These are phyloP conservation scores for Berkeleyomyces basicola DNA, from an alignment of 2,329 filamentous ascomycete species.

Conservation along the genomic window DNA sequence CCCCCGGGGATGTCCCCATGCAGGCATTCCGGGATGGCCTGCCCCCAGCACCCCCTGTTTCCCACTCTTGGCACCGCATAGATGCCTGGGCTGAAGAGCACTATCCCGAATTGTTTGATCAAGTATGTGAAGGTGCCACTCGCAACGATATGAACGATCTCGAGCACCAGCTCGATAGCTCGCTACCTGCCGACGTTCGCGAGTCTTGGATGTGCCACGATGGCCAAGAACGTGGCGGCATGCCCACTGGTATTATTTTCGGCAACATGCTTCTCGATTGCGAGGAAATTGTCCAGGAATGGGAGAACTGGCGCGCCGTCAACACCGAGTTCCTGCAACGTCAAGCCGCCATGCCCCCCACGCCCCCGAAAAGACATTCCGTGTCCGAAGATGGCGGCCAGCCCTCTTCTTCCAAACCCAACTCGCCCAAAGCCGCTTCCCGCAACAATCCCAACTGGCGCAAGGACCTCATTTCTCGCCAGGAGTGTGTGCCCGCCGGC, in stretches of 20 bases:
- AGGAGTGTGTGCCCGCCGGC: constrained; percentile 75
- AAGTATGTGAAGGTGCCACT: constrained; percentile 82
- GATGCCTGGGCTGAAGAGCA: constrained; percentile 88
- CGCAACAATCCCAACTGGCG: constrained; percentile 49
- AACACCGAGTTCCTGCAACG: constrained; percentile 72
- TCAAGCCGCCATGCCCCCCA: constrained; percentile 19
- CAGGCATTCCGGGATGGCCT: constrained; percentile 86
- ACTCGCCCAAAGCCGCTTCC: constrained; percentile 22
- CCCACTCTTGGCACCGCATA: constrained; percentile 87
- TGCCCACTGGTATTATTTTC: constrained; percentile 84
- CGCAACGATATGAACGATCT: constrained; percentile 92
- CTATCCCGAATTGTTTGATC: constrained; percentile 86
- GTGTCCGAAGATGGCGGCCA: constrained; percentile 38
- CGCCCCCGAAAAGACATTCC: constrained; percentile 37
- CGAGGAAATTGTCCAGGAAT: constrained; percentile 95
- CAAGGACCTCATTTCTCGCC: constrained; percentile 65
- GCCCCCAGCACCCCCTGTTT: constrained; percentile 72
- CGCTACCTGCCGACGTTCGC: constrained; percentile 79
- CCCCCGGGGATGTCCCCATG: constrained; percentile 80
- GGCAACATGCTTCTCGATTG: constrained; percentile 92
- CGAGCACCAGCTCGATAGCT: constrained; percentile 89
- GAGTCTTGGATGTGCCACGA: constrained; percentile 86
- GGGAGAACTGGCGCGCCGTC: constrained; percentile 89
- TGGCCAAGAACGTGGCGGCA: constrained; percentile 87
- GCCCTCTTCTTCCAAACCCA: constrained; percentile 51